A percentile compares a stretch with the other conserved stretches of the same genome.
Conservation (phyloP, 352 stramenopile species). For the Globisporangium spiculum region DNA sequence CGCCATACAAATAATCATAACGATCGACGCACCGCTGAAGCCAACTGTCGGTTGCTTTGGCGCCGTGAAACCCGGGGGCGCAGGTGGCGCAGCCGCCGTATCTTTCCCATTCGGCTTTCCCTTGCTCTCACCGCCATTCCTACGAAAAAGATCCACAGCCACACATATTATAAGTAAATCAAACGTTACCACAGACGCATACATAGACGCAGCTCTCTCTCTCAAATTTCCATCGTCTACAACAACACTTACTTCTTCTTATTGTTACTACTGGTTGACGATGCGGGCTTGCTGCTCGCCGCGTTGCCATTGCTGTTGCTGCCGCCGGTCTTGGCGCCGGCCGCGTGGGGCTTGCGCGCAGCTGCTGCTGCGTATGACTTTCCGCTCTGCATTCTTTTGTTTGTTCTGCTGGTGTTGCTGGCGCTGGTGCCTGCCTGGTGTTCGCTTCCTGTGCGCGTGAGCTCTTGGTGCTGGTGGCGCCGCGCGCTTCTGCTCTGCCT, state of each 20-base stretch:
- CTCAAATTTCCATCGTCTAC: background rate
- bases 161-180: background rate
- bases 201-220: background rate
- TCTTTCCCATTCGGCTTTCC: conserved; percentile 19
- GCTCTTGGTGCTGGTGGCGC: conserved; percentile 1
- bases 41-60: conserved; percentile 12
- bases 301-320: conserved; percentile 1
- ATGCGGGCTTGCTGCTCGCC: conserved; percentile 5
- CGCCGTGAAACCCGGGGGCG: conserved; percentile 5
- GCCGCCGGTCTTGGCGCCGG: conserved; percentile 21
- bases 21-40: conserved; percentile 16
- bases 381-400: conserved; percentile 10
- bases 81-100: conserved; percentile 1
- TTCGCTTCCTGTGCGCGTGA: background rate
- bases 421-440: background rate
- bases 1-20: background rate
- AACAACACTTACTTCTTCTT: conserved; percentile 39
- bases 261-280: conserved; percentile 1
- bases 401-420: background rate
- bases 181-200: background rate
- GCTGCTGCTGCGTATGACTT: conserved; percentile 17
- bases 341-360: conserved; percentile 13
- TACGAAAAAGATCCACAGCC: conserved; percentile 1
- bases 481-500: background rate
- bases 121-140: conserved; percentile 9